These are phyloP conservation scores for Pyrenophora graminea DNA, from an alignment of 2,329 filamentous ascomycete species.

Conservation along the genomic window DNA sequence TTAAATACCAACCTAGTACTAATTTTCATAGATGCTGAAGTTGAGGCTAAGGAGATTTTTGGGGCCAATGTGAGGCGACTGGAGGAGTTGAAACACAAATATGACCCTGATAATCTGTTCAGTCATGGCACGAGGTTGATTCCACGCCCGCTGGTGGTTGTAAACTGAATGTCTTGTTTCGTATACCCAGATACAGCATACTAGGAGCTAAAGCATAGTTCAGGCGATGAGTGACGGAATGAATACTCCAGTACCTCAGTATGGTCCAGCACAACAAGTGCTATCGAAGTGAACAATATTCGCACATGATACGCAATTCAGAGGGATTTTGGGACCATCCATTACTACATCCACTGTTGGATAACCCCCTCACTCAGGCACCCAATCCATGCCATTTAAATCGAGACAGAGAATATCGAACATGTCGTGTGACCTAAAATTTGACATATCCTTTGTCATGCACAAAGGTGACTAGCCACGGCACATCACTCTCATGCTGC, in stretches of 20 bases:
- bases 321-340: no score
- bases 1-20: not conserved
- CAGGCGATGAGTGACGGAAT: not conserved
- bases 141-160: constrained; percentile 25
- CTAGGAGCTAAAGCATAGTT: not conserved
- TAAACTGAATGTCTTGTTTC: constrained; percentile 15
- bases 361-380: no score
- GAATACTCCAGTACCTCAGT: not conserved
- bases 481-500: no score
- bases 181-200: not conserved
- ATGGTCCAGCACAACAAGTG: no score
- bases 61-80: constrained; percentile 40
- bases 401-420: no score
- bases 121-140: constrained; percentile 32
- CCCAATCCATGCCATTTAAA: no score
- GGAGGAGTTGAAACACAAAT: constrained; percentile 41
- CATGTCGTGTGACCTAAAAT: no score
- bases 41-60: constrained; percentile 35
- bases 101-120: constrained; percentile 43
- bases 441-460: no score
- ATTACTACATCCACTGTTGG: no score
- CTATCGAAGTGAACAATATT: no score
- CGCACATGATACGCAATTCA: no score
- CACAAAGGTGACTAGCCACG: no score
- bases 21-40: constrained; percentile 24